Base-by-base conservation (phyloP, 495 filamentous ascomycete species). In the Aspergillus indologenus region DNA sequence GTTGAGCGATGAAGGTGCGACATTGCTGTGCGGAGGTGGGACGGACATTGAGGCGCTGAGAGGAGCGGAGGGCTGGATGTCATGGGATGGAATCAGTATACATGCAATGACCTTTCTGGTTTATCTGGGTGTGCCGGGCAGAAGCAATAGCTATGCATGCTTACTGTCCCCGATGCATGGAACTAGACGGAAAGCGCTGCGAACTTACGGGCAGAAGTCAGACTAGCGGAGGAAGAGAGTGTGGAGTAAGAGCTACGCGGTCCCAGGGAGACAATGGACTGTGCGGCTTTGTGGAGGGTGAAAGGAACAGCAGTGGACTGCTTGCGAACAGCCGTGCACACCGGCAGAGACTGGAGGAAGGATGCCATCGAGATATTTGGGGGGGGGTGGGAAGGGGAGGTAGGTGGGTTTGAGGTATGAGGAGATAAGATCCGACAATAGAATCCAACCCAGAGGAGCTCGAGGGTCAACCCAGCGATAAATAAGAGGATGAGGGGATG, bases 1-100 rank as follows among this genome's bases (percentile, higher is more conserved):
- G 75, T 67, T 74, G 71, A 18, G 71, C 72, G 54, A 78, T 59
- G 65, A 79, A 80, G 43, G 71, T 73, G 55, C 75, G 71, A 51
- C 63, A 67, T 68, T 77, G 73, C 43, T 65, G 68, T 49, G 61
- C 58, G 45, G 65, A 18, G 22, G 56, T 50, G 17, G 62, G 60
- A 23, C 51, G 62, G 52, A 56, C 52, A 24, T 49, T 44, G 42
- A 59, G 26, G 44, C 59, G 63, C n/a, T 58, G 61, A 23, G 64
- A 63, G 34, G 52, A 58, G 50, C 59, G 70, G 51, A 64, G 58
- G 54, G 56, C 47, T 49, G 59, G 18, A 58, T 63, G 69, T 73
- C 56, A 14, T 55, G 53, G 49, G n/a, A n/a, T n/a, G 49, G 62
- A 45, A 63, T 60, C 14, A 15, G 23, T 15, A 51, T 18, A 19